Evolutionary conservation across 805 yeast genomes (phyloP).

Genomic region (Teunomyces aglyptinius): DNA sequence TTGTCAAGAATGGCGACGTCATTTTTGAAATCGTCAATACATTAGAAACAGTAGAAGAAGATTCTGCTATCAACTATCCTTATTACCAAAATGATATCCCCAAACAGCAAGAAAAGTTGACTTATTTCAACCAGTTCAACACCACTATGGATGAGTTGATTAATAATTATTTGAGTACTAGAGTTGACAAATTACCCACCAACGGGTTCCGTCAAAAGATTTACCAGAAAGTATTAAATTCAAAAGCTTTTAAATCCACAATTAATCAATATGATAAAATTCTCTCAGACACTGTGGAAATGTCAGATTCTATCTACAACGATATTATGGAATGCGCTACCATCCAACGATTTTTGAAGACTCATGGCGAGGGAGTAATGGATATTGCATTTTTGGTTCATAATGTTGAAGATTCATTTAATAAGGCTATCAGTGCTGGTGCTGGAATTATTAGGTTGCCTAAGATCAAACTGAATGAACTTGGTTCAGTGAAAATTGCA

Average conservation of each 20-base stretch:
- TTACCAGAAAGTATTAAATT: slow-evolving; percentile 12
- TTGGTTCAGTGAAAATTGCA: slow-evolving; percentile 56
- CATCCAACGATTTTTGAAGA: slow-evolving; percentile 24
- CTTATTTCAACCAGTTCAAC: slow-evolving; percentile 5
- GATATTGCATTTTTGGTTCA: slow-evolving; percentile 69
- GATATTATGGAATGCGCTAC: slow-evolving; percentile 16
- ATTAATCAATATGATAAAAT: slow-evolving; percentile 10
- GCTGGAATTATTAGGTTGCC: slow-evolving; percentile 41
- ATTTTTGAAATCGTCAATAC: slow-evolving; percentile 48
- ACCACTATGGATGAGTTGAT: slow-evolving; percentile 25
- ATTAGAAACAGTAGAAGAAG: slow-evolving; percentile 27
- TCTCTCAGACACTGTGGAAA: slow-evolving; percentile 13
- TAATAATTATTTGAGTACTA: slow-evolving; percentile 40
- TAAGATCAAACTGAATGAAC: slow-evolving; percentile 33
- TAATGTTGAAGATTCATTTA: slow-evolving; percentile 45
- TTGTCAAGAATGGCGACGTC: slow-evolving; percentile 55
- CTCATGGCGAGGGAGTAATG: slow-evolving; percentile 80
- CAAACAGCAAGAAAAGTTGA: background rate
- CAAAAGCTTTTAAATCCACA: slow-evolving; percentile 11
- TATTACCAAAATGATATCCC: slow-evolving; percentile 13
- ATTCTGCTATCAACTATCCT: slow-evolving; percentile 10
- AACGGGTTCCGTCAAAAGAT: slow-evolving; percentile 10
- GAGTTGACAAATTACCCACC: slow-evolving; percentile 10
- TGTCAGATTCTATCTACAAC: slow-evolving; percentile 15
- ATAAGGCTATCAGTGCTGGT: slow-evolving; percentile 51